A percentile compares a stretch with the other conserved stretches of the same genome.
Conservation (phyloP, 2,329 filamentous ascomycete species). For the Venturia asperata region DNA sequence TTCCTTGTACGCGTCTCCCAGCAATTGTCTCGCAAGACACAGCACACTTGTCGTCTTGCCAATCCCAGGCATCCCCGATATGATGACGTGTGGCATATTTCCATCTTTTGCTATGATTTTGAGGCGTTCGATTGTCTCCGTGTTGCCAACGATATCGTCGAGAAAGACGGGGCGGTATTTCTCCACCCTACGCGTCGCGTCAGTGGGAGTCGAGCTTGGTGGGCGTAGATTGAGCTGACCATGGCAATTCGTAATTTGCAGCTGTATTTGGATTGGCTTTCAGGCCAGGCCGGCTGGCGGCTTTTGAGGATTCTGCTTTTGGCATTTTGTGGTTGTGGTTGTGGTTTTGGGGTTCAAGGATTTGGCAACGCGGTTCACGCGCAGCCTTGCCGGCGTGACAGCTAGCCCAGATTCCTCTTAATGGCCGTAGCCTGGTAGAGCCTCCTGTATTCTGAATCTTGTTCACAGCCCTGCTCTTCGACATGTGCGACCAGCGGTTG, state of each 20-base stretch:
- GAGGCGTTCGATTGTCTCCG: slow-evolving; percentile 90
- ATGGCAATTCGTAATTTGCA: slow-evolving; percentile 68
- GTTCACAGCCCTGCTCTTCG: too few relatives aligned
- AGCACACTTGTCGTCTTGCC: slow-evolving; percentile 96
- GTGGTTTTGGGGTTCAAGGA: background rate
- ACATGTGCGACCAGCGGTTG: too few relatives aligned
- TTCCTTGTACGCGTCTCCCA: slow-evolving; percentile 94
- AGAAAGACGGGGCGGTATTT: slow-evolving; percentile 94
- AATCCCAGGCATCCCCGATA: slow-evolving; percentile 98
- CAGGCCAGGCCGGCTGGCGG: slow-evolving; percentile 37
- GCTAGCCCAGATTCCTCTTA: too few relatives aligned
- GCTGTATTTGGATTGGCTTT: slow-evolving; percentile 36
- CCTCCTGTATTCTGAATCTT: too few relatives aligned
- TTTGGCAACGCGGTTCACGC: background rate
- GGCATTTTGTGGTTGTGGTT: slow-evolving; percentile 13
- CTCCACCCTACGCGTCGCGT: slow-evolving; percentile 67
- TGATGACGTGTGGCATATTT: slow-evolving; percentile 99
- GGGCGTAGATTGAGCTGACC: slow-evolving; percentile 43
- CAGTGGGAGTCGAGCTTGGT: background rate
- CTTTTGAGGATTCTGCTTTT: slow-evolving; percentile 44
- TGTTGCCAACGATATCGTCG: slow-evolving; percentile 96
- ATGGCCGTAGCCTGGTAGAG: too few relatives aligned
- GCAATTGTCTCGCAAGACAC: slow-evolving; percentile 82
- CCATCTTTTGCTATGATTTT: slow-evolving; percentile 98
- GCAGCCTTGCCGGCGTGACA: too few relatives aligned